Percentiles rank a stretch among this genome's conserved stretches.
Evolutionary conservation across 345 rosid species (phyloP).

Genomic region (Tarenaya hassleriana): DNA sequence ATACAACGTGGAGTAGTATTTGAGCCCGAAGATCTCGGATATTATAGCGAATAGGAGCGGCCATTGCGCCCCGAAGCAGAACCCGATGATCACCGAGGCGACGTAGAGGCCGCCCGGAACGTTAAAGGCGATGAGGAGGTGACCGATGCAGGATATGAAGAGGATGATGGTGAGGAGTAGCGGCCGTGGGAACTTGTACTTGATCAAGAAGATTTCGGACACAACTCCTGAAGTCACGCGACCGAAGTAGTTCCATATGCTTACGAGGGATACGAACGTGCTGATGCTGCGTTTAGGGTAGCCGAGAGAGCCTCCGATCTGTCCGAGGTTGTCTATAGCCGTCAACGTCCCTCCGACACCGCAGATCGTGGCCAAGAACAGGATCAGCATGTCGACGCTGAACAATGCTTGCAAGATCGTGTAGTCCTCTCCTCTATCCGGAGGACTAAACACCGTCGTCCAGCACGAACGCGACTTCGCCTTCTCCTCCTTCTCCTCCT

Average conservation of each 20-base stretch:
- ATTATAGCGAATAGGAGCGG: conserved; percentile 43
- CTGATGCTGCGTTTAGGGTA: conserved; percentile 35
- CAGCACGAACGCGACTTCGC: conserved; percentile 29
- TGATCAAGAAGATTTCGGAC: conserved; percentile 39
- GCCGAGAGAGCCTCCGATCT: conserved; percentile 37
- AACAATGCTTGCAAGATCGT: conserved; percentile 49
- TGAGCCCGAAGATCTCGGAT: conserved; percentile 50
- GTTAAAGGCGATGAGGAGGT: conserved; percentile 40
- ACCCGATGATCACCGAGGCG: conserved; percentile 45
- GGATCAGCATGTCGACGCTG: conserved; percentile 46
- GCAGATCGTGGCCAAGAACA: conserved; percentile 40
- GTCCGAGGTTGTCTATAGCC: conserved; percentile 43
- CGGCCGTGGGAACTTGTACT: conserved; percentile 43
- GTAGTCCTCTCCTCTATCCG: conserved; percentile 50
- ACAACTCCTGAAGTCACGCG: conserved; percentile 40
- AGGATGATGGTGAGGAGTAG: conserved; percentile 34
- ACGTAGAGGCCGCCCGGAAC: conserved; percentile 44
- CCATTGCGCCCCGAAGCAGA: conserved; percentile 47
- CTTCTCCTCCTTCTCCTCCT: neutral
- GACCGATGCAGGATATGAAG: conserved; percentile 38
- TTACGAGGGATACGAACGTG: conserved; percentile 46
- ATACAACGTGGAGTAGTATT: conserved; percentile 45
- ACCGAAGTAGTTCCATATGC: conserved; percentile 55
- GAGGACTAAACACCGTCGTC: conserved; percentile 38
- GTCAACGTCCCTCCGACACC: conserved; percentile 46